Conservation (phyloP, 2,329 filamentous ascomycete species). For the Alternaria arbusti region DNA sequence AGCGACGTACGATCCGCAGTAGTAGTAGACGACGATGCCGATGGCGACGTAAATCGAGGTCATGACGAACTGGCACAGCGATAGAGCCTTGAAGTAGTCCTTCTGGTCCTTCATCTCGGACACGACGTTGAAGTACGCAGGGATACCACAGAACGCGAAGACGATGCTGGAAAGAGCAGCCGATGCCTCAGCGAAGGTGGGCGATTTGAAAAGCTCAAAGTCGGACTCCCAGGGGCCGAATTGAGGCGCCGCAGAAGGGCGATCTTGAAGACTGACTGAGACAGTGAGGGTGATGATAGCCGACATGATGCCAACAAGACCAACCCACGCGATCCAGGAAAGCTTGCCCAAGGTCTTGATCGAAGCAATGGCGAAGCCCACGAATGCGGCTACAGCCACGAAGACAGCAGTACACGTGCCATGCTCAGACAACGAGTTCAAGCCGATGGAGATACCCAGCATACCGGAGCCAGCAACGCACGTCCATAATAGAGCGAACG, state of each 20-base stretch:
- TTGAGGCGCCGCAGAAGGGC: constrained; percentile 30
- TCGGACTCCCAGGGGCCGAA: constrained; percentile 29
- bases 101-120: constrained; percentile 67
- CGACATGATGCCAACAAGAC: constrained; percentile 27
- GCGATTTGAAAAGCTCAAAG: constrained; percentile 23
- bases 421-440: constrained; percentile 62
- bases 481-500: constrained; percentile 45
- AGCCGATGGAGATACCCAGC: constrained; percentile 54
- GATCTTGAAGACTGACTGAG: constrained; percentile 33
- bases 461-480: constrained; percentile 75
- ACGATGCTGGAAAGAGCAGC: constrained; percentile 31
- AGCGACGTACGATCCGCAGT: constrained; percentile 65
- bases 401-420: constrained; percentile 70
- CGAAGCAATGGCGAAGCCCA: constrained; percentile 58
- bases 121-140: constrained; percentile 72
- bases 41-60: constrained; percentile 69
- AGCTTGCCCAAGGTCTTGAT: constrained; percentile 49
- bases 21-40: constrained; percentile 72
- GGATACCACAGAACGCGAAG: constrained; percentile 58
- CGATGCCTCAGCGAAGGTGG: constrained; percentile 24
- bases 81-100: constrained; percentile 63
- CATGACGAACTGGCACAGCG: constrained; percentile 65
- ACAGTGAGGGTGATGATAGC: constrained; percentile 32
- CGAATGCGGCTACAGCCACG: constrained; percentile 63
- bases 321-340: constrained; percentile 35